phyloP scores from a whole-genome alignment of 179 eudicot species.

The Beta corolliflora region DNA sequence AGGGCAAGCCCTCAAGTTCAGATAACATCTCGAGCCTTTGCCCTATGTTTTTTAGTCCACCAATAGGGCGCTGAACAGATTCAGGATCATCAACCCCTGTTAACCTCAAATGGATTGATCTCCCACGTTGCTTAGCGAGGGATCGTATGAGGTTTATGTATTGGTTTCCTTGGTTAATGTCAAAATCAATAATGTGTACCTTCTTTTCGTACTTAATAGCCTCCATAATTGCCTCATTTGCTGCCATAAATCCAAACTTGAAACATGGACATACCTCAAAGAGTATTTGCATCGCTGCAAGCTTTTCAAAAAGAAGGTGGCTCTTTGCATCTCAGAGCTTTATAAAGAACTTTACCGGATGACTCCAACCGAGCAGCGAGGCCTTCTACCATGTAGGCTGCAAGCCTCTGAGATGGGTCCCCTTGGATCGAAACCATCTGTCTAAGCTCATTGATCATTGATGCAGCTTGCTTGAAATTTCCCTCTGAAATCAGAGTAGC shows the following conservation, averaged over 20 bases:
- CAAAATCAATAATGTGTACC: conserved; percentile 88
- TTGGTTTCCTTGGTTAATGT: conserved; percentile 90
- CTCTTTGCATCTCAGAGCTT: conserved; percentile 87
- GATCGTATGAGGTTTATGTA: conserved; percentile 77
- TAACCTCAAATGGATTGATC: conserved; percentile 51
- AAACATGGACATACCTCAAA: conserved; percentile 97
- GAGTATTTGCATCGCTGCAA: conserved; percentile 93
- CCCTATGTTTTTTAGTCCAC: conserved; percentile 71
- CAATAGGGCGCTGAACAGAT: conserved; percentile 79
- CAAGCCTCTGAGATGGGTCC: conserved; percentile 78
- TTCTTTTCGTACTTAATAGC: conserved; percentile 55
- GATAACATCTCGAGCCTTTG: conserved; percentile 66
- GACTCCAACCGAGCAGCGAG: conserved; percentile 81
- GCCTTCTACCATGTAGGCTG: conserved; percentile 99
- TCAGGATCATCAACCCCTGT: conserved; percentile 95
- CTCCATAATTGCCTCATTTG: conserved; percentile 84
- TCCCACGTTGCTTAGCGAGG: conserved; percentile 47
- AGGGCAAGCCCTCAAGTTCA: conserved; percentile 50
- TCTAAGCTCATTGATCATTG: conserved; percentile 65
- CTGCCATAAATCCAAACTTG: conserved; percentile 92
- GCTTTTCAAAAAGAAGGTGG: conserved; percentile 75
- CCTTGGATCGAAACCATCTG: conserved; percentile 85
- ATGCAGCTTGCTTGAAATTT: conserved; percentile 49
- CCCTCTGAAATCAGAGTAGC: conserved; percentile 77
- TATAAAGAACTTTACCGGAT: conserved; percentile 81